Evolutionary conservation across 1,139 yeast genomes (phyloP).

Genomic region (Zygoascus hellenicus): DNA sequence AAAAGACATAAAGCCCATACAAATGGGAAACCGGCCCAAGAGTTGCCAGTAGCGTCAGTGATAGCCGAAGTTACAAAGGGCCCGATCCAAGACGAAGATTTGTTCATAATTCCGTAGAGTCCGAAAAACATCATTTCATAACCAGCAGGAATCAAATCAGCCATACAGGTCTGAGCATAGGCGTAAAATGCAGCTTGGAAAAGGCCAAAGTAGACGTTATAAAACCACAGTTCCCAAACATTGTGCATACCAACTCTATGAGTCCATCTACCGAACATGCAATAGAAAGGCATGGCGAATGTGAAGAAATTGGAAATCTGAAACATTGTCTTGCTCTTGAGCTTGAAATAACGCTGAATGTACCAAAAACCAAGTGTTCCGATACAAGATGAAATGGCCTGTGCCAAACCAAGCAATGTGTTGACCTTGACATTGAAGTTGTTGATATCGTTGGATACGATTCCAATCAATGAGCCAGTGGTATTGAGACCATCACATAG

Average conservation of each 20-base stretch:
- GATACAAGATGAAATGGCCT: conserved; percentile 14
- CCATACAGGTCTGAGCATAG: conserved; percentile 19
- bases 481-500: conserved; percentile 19
- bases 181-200: conserved; percentile 20
- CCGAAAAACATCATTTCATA: conserved; percentile 20
- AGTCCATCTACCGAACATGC: conserved; percentile 20
- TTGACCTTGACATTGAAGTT: conserved; percentile 15
- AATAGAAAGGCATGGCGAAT: conserved; percentile 18
- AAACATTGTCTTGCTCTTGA: conserved; percentile 18
- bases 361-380: conserved; percentile 18
- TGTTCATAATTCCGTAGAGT: conserved; percentile 19
- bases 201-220: conserved; percentile 19
- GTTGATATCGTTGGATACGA: conserved; percentile 15
- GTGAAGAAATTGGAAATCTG: conserved; percentile 18
- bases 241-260: conserved; percentile 17
- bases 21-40: conserved; percentile 20
- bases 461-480: conserved; percentile 16
- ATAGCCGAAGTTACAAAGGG: conserved; percentile 20
- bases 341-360: conserved; percentile 16
- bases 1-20: conserved; percentile 16
- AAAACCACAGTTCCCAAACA: conserved; percentile 19
- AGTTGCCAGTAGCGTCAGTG: conserved; percentile 15
- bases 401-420: conserved; percentile 15
- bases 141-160: conserved; percentile 20
- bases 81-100: conserved; percentile 20